Evolutionary conservation across 2,329 filamentous ascomycete genomes (phyloP), one percentile per base, ranked within the genome.

Genomic region (Talaromyces sp.): DNA sequence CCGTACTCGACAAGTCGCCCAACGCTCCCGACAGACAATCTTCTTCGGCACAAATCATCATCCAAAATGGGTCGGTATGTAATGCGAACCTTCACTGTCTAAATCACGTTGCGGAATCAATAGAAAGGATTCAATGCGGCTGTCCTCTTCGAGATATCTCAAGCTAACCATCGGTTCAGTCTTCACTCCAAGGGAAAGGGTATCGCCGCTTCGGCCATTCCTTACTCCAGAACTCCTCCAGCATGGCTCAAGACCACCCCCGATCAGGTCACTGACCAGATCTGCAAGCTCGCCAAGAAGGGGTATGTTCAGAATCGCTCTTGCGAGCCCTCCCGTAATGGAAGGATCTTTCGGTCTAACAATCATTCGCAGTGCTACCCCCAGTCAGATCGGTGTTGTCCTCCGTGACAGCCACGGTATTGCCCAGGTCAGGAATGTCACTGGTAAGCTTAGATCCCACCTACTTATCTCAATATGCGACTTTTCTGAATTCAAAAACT

Each of bases 111-210:
- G 3, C 25, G 7, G 25, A 28, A 28, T 28, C 25, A 28, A 28
- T 28, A 28, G 25, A 28, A 28, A 28, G n/a, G 13, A 43, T 15
- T 31, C 25, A 15, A 13, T 36, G 35, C 45, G 10, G 41, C 17
- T 51, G 7, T 41, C 19, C 11, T 45, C 19, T 37, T 22, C 25
- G 19, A 28, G 13, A 92, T 88, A 88, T 31, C 17, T 19, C 37
- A 31, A 17, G 28, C 52, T 56, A 59, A 59, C 39, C n/a, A 36
- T 46, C 3, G 5, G 7, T 39, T n/a, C 45, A 59, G 93, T 85
- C 88, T 97, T 88, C 95, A 99, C 88, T 89, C 85, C 86, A 96
- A 97, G 75, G 93, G 94, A 84, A 97, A 97, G 90, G 95, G 94
- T 81, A 99, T 99, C 82, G 91, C 91, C 69, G 81, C 90, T 81